Conservation (phyloP, 306 rosid genomes). For the Abrus pulchellus region DNA sequence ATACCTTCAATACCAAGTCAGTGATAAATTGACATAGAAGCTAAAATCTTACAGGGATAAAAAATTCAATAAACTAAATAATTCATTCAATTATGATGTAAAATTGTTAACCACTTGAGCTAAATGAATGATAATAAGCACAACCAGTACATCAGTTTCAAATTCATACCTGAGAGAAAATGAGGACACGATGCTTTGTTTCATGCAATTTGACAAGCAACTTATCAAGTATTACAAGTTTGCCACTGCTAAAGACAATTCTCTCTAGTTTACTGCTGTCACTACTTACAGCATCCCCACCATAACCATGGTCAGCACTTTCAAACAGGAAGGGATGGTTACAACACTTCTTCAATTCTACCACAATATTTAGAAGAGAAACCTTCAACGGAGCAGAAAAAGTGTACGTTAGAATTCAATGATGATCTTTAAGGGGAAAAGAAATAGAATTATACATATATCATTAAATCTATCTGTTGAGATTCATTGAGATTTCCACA, state of each 20-base stretch:
- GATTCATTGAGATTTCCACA: not conserved
- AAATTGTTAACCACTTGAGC: not conserved
- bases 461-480: not conserved
- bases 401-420: not conserved
- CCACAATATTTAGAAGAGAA: slow-evolving; percentile 96
- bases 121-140: slow-evolving; percentile 21
- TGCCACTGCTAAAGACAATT: slow-evolving; percentile 95
- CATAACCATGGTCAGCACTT: slow-evolving; percentile 99
- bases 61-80: not conserved
- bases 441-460: slow-evolving; percentile 13
- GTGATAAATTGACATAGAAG: not conserved
- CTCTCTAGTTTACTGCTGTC: slow-evolving; percentile 92
- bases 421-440: slow-evolving; percentile 2
- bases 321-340: slow-evolving; percentile 98
- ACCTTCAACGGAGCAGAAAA: slow-evolving; percentile 64
- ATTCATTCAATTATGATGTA: not conserved
- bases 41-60: not conserved
- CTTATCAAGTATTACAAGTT: slow-evolving; percentile 95
- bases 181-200: slow-evolving; percentile 96
- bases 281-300: slow-evolving; percentile 76
- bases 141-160: slow-evolving; percentile 30
- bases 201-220: slow-evolving; percentile 92
- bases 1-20: not conserved
- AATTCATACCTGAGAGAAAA: slow-evolving; percentile 93
- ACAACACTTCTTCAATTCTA: slow-evolving; percentile 98